Percentiles rank a stretch among this genome's conserved stretches.
phyloP scores from a whole-genome alignment of 306 rosid genomes.

The Lathyrus sativus region DNA sequence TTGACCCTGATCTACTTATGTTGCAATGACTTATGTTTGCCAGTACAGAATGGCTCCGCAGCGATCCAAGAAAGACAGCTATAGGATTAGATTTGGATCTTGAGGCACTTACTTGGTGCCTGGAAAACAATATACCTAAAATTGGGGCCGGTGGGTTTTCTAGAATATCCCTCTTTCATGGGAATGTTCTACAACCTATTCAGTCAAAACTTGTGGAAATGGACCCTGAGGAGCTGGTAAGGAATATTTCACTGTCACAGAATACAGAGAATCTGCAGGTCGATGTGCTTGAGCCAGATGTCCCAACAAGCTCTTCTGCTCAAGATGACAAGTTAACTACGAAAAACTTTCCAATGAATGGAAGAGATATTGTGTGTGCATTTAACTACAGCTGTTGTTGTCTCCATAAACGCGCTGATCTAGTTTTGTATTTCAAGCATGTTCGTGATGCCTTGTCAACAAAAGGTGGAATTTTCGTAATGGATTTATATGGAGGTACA shows the following conservation, averaged over 20 bases:
- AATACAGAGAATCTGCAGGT: constrained; percentile 33
- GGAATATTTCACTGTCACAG: constrained; percentile 52
- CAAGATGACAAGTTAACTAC: constrained; percentile 39
- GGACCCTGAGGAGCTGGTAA: constrained; percentile 52
- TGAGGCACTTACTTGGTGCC: constrained; percentile 84
- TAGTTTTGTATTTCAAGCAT: constrained; percentile 82
- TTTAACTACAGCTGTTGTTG: constrained; percentile 97
- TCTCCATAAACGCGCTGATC: constrained; percentile 79
- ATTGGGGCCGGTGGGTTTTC: constrained; percentile 72
- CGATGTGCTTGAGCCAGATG: constrained; percentile 43
- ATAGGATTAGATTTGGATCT: constrained; percentile 82
- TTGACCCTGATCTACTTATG: constrained; percentile 9
- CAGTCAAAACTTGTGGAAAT: constrained; percentile 63
- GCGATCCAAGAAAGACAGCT: constrained; percentile 77
- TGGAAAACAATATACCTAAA: constrained; percentile 72
- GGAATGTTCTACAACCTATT: constrained; percentile 78
- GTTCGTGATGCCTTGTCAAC: constrained; percentile 61
- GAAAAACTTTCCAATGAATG: constrained; percentile 50
- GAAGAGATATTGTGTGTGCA: constrained; percentile 85
- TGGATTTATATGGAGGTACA: constrained; percentile 94
- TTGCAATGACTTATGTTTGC: constrained; percentile 35
- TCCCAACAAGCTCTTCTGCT: constrained; percentile 44
- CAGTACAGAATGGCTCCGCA: constrained; percentile 84
- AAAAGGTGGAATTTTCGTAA: constrained; percentile 85
- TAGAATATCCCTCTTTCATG: constrained; percentile 83